Evolutionary conservation across 257 asterid species (phyloP), one percentile per base, ranked within the genome.

Genomic region (Solanum tacnaense): DNA sequence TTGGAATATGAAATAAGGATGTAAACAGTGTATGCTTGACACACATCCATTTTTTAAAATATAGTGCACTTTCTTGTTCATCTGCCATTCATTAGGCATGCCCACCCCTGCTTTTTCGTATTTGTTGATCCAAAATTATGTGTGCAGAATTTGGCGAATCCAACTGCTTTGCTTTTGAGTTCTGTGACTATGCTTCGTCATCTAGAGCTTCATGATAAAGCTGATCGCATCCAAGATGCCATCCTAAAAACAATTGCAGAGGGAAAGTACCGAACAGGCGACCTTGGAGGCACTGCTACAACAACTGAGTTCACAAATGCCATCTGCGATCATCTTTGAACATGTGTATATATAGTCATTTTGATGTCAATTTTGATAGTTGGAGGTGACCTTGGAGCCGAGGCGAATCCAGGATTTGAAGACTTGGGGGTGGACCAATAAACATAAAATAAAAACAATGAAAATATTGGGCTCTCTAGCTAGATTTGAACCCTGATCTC

Each of bases 81-180:
- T 76, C 34, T 38, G 83, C 31, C 56, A 39, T 76, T 72, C 23
- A 76, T 25, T n/a, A 12, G 35, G 35, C 84, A 13, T 76, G 23
- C 34, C 34, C 83, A 23, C 34, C 23, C 84, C 56, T 6, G 11
- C 8, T 27, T 44, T 79, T n/a, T 44, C 15, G 9, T 15, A 44
- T 44, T 36, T 9, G 20, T 84, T 84, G 87, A 84, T 39, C 62
- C 65, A 18, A 41, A 36, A 39, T 65, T 65, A 74, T 84, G 10
- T 5, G 1, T 89, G 92, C 91, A 96, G 99, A 94, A 96, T 92
- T 65, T 96, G 96, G 99, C 99, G 32, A 96, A 96, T 84, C 99
- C 99, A 86, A 96, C 99, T 20, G 99, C 99, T 29, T 90, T 96
- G 93, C 99, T 96, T 87, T 93, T 96, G 89, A 96, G 99, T 85